Conservation (phyloP, 306 rosid genomes). For the Lupinus albus region DNA sequence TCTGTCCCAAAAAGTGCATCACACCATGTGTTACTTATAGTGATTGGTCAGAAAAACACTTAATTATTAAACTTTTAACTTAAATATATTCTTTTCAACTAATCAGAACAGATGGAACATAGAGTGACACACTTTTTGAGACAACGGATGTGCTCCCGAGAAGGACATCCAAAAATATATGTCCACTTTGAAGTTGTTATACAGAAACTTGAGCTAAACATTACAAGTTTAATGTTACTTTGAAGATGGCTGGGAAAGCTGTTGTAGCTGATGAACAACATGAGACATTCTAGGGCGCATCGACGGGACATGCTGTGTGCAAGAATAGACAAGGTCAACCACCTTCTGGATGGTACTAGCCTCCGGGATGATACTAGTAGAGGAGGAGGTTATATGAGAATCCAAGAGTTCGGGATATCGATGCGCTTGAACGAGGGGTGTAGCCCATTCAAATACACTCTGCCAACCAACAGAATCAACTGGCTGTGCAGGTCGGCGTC, state of each 20-base stretch:
- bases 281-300: slow-evolving; percentile 99
- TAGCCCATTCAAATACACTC: slow-evolving; percentile 97
- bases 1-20: too few species aligned
- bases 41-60: too few species aligned
- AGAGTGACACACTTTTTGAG: too few species aligned
- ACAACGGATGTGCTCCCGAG: too few species aligned
- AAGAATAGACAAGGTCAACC: slow-evolving; percentile 94
- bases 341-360: slow-evolving; percentile 80
- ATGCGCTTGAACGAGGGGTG: slow-evolving; percentile 92
- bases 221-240: slow-evolving; percentile 45
- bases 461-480: slow-evolving; percentile 98
- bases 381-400: slow-evolving; percentile 68
- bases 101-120: too few species aligned
- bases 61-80: too few species aligned
- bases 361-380: slow-evolving; percentile 73
- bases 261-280: slow-evolving; percentile 95
- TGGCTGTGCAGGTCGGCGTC: slow-evolving; percentile 96
- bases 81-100: too few species aligned
- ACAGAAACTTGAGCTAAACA: slow-evolving; percentile 28
- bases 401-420: slow-evolving; percentile 91
- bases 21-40: too few species aligned
- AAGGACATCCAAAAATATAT: background rate
- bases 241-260: slow-evolving; percentile 59
- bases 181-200: slow-evolving; percentile 16
- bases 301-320: slow-evolving; percentile 97